Evolutionary conservation across 2,329 filamentous ascomycete genomes (phyloP), one percentile per base, ranked within the genome.

Genomic region (Xylaria sp.): DNA sequence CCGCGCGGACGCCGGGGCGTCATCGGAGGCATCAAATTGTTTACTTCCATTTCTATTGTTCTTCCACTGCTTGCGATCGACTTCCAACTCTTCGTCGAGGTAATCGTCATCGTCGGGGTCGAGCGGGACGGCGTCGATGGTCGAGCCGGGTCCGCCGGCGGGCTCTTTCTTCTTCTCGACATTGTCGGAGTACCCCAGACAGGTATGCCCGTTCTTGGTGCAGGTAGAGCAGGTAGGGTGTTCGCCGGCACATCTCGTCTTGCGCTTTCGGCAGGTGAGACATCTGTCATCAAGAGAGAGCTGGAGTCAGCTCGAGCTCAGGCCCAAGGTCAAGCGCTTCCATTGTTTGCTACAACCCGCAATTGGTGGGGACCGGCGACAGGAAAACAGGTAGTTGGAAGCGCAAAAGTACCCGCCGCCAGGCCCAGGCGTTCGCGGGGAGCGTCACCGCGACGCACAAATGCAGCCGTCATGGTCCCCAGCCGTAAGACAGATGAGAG

Each of bases 161-260:
- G 54, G 49, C 3, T 72, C 67, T 51, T 67, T 73, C 61, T 78
- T 78, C 65, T 75, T 79, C 51, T 81, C 80, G 44, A 71, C 60
- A 2, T 76, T 66, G 54, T 87, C 85, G 17, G 77, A 80, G 65
- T 90, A 91, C 26, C 88, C 88, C 37, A 87, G 72, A 68, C 88
- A 91, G 16, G 75, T 73, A 65, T 91, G 87, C 8, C 86, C 85
- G 66, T 89, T 89, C 63, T 88, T 88, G 54, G 82, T 79, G 64
- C 88, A 91, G 9, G 88, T 91, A 54, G 86, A 87, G 72, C 88
- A 91, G 18, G 80, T 74, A 52, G 88, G 88, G 58, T 86, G 84
- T 72, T 90, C 87, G 57, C 88, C 88, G 42, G 86, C 88, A 70
- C 88, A 91, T 69, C 87, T 79, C 48, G 88, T 91, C 74, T 91